Percentiles rank a stretch among this genome's conserved stretches.
Evolutionary conservation across 106 monocot species (phyloP).

Genomic region (Apostasia ramifera): DNA sequence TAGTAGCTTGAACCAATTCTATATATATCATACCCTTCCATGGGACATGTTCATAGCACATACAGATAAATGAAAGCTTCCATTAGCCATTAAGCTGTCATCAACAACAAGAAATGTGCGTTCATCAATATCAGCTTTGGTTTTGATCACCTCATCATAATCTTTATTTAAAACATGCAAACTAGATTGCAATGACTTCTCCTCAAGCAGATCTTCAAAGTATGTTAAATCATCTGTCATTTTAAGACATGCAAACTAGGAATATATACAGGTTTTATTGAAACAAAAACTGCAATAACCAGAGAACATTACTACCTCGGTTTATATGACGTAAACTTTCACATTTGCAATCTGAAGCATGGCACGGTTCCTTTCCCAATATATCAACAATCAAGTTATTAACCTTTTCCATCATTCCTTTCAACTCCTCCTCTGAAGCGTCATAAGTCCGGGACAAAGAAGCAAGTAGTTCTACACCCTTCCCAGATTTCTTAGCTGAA

Average conservation of each 20-base stretch:
- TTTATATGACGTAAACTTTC: slow-evolving; percentile 55
- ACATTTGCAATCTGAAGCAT: slow-evolving; percentile 61
- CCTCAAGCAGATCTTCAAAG: slow-evolving; percentile 74
- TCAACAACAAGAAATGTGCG: slow-evolving; percentile 61
- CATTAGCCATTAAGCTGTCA: slow-evolving; percentile 41
- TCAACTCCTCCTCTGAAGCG: slow-evolving; percentile 79
- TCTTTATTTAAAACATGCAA: slow-evolving; percentile 59
- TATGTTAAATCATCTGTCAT: slow-evolving; percentile 71
- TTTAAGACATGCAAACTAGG: background rate
- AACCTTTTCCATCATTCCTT: slow-evolving; percentile 40
- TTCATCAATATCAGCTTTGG: slow-evolving; percentile 61
- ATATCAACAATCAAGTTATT: slow-evolving; percentile 54
- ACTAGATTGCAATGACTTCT: slow-evolving; percentile 41
- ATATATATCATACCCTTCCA: slow-evolving; percentile 35
- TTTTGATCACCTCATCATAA: slow-evolving; percentile 45
- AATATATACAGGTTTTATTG: background rate
- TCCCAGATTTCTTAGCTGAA: slow-evolving; percentile 70
- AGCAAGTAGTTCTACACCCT: slow-evolving; percentile 69
- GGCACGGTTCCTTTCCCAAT: slow-evolving; percentile 51
- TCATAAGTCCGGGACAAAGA: slow-evolving; percentile 73
- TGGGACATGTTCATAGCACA: slow-evolving; percentile 28
- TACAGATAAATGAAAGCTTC: slow-evolving; percentile 35
- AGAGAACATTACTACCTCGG: slow-evolving; percentile 38
- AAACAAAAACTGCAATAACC: background rate
- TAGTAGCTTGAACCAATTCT: slow-evolving; percentile 2